phyloP scores from a whole-genome alignment of 768 basidiomycete genomes.

The Podaxis rugospora region DNA sequence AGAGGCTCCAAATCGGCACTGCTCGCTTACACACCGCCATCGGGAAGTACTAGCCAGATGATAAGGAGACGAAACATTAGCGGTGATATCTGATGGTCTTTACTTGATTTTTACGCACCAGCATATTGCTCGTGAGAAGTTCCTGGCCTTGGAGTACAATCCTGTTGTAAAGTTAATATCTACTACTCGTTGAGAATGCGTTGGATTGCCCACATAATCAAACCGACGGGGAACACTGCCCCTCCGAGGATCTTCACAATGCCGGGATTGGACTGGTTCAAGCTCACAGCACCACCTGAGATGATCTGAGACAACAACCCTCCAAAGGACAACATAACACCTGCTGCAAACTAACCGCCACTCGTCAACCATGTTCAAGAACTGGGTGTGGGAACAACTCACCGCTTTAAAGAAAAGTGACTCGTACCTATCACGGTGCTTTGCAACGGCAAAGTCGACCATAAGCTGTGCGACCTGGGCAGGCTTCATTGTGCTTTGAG shows the following conservation, averaged over 20 bases:
- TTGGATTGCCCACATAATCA: conserved; percentile 56
- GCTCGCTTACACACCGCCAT: conserved; percentile 61
- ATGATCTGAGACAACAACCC: conserved; percentile 59
- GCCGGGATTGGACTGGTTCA: conserved; percentile 56
- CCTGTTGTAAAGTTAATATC: conserved; percentile 32
- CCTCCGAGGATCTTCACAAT: conserved; percentile 62
- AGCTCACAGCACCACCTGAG: conserved; percentile 49
- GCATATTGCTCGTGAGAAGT: conserved; percentile 72
- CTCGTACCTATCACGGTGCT: conserved; percentile 61
- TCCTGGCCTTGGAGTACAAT: conserved; percentile 70
- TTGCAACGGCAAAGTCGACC: conserved; percentile 52
- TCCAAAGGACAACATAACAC: conserved; percentile 73
- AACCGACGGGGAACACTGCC: conserved; percentile 71
- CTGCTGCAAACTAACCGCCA: conserved; percentile 53
- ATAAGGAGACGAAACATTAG: background rate
- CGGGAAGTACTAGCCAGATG: conserved; percentile 48
- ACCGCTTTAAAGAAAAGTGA: conserved; percentile 68
- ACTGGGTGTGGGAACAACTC: conserved; percentile 18
- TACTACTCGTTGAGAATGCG: background rate
- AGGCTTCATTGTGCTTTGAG: conserved; percentile 48
- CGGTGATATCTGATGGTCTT: background rate
- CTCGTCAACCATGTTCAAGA: background rate
- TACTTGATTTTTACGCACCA: conserved; percentile 36
- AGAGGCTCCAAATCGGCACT: conserved; percentile 68
- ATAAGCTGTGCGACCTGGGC: conserved; percentile 52